Base-by-base conservation (phyloP, 495 filamentous ascomycete species). In the Talaromyces trachyspermus region DNA sequence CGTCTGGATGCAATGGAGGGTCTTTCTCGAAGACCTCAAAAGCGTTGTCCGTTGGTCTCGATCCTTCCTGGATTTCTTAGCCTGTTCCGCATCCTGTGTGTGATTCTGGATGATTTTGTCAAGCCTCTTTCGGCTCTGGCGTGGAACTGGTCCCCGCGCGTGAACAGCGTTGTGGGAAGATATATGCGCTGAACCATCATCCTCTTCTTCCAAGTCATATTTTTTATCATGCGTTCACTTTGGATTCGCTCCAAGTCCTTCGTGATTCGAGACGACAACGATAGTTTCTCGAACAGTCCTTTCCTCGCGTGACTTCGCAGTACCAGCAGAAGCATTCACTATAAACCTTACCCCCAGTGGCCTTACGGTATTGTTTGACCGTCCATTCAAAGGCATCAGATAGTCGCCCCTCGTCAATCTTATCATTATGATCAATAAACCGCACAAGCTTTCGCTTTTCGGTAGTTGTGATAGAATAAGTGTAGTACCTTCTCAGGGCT, bases 261-360 rank as follows among this genome's bases (percentile, higher is more conserved):
- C 23, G 60, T 49, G 53, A 65, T 55, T n/a, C 52, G 53, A 5
- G 49, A 54, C 30, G 54, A 49, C 51, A 62, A 68, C 25, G 33
- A 62, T 49, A 17, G 74, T 69, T 17, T 26, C 54, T 60, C 84
- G 78, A 8, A 75, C 60, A 37, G 67, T 57, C 22, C 61, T 49
- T 77, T 75, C 11, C 88, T 81, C 42, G 25, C 50, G 85, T 78
- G 14, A 82, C 78, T 68, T 92, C 88, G 65, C 89, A 95, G 57
- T 89, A 90, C 87, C 89, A 95, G 64, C 89, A 95, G 3, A 80
- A 87, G 59, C 89, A 95, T 61, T 87, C 83, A 22, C 76, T 83
- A 62, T 92, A 95, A 20, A 84, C 74, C 49, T 83, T 74, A 3
- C 70, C 66, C 52, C 71, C 81, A 11, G 63, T 68, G 36, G 58